A percentile compares a stretch with the other conserved stretches of the same genome.
phyloP scores from a whole-genome alignment of 2,329 filamentous ascomycete species.

The Claviceps quebecensis region DNA sequence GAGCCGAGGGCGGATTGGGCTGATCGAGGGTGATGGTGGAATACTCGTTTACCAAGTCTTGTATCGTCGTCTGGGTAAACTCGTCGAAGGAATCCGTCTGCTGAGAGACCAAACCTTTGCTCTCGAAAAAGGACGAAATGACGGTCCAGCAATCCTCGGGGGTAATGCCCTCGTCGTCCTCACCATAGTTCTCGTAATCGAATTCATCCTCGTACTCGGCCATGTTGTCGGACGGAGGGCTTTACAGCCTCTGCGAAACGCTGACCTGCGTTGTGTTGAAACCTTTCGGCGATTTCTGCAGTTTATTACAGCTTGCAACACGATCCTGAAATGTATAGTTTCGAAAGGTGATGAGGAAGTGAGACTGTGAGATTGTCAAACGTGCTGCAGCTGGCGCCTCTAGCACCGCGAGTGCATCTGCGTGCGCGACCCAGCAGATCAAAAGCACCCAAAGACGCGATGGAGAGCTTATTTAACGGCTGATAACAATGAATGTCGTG shows the following conservation, averaged over 20 bases:
- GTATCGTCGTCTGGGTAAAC: conserved; percentile 86
- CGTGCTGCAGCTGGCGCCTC: conserved; percentile 17
- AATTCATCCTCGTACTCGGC: conserved; percentile 42
- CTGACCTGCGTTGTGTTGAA: neutral
- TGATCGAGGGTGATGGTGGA: conserved; percentile 87
- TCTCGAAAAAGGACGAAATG: conserved; percentile 92
- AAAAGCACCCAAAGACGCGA: conserved; percentile 3
- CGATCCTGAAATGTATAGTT: neutral
- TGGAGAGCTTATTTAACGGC: neutral
- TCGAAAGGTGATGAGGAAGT: neutral
- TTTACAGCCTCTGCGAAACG: neutral
- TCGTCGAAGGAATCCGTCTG: conserved; percentile 98
- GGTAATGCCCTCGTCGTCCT: conserved; percentile 61
- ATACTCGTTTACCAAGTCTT: conserved; percentile 87
- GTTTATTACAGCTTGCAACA: neutral
- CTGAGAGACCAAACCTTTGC: conserved; percentile 90
- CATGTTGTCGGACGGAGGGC: conserved; percentile 23
- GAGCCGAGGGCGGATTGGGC: conserved; percentile 62
- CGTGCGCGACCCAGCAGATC: conserved; percentile 12
- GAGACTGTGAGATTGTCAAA: neutral
- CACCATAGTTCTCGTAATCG: conserved; percentile 57
- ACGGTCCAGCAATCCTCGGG: conserved; percentile 98
- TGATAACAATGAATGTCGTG: too few species aligned
- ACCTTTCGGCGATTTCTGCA: neutral
- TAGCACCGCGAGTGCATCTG: conserved; percentile 20